Conservation (phyloP, 2,329 filamentous ascomycete species). For the Aspergillus sclerotialis region DNA sequence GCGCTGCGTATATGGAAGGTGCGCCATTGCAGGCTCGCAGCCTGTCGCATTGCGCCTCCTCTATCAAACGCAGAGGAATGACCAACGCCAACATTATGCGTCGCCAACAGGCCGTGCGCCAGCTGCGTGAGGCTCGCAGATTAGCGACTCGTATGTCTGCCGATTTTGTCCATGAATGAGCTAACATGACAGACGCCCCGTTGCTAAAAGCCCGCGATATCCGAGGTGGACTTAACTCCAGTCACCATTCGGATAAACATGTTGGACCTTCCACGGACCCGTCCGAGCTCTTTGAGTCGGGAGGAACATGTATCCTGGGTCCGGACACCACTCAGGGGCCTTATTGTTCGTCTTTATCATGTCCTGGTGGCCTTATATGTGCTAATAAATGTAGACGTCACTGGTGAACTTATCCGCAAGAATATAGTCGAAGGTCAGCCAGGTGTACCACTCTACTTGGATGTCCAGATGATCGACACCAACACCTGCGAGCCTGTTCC, state of each 20-base stretch:
- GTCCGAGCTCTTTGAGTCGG: conserved; percentile 21
- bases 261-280: conserved; percentile 17
- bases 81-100: conserved; percentile 40
- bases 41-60: conserved; percentile 41
- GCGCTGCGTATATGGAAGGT: conserved; percentile 39
- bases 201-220: conserved; percentile 29
- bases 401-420: conserved; percentile 32
- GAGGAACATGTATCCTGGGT: conserved; percentile 42
- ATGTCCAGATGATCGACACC: conserved; percentile 36
- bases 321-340: conserved; percentile 50
- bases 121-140: conserved; percentile 37
- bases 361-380: background rate
- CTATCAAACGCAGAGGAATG: conserved; percentile 43
- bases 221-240: conserved; percentile 25
- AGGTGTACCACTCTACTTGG: conserved; percentile 35
- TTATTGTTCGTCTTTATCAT: conserved; percentile 35
- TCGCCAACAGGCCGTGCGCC: conserved; percentile 35
- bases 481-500: conserved; percentile 35
- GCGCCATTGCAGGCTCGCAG: conserved; percentile 33
- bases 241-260: conserved; percentile 28
- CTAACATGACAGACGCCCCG: conserved; percentile 8
- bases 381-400: conserved; percentile 18
- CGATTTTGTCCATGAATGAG: background rate
- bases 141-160: conserved; percentile 18
- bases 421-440: conserved; percentile 29